These are phyloP conservation scores for Apiospora pterosperma DNA, from an alignment of 2,329 filamentous ascomycete species.

Conservation along the genomic window DNA sequence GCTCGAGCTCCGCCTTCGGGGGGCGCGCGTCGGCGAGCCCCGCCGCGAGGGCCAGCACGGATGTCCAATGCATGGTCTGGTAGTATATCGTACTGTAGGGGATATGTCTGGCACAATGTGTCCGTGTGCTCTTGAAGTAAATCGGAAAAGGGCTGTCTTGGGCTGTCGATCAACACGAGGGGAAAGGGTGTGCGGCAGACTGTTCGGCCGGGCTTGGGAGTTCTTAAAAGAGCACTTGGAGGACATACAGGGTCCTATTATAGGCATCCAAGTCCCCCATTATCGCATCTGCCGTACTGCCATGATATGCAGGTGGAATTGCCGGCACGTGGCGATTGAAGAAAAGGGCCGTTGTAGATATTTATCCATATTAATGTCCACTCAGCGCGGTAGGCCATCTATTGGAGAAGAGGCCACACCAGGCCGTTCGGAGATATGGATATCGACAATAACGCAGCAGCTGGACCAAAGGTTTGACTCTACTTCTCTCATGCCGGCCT, in stretches of 20 bases:
- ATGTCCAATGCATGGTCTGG: background rate
- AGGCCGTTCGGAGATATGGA: background rate
- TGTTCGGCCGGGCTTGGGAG: background rate
- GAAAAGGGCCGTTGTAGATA: background rate
- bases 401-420: background rate
- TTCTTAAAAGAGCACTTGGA: background rate
- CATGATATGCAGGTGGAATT: background rate
- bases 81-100: too few relatives aligned
- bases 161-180: background rate
- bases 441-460: background rate
- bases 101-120: background rate
- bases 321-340: background rate
- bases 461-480: background rate
- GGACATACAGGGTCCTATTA: too few relatives aligned
- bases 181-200: background rate
- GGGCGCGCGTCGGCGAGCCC: background rate
- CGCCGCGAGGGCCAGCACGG: background rate
- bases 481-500: background rate
- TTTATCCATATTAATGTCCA: background rate
- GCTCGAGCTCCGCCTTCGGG: background rate
- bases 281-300: background rate
- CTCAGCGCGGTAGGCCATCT: background rate
- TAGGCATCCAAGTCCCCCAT: background rate
- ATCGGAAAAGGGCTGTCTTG: background rate
- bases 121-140: too few relatives aligned